phyloP scores from a whole-genome alignment of 1,284 basidiomycete genomes.

The Puccinia horiana region DNA sequence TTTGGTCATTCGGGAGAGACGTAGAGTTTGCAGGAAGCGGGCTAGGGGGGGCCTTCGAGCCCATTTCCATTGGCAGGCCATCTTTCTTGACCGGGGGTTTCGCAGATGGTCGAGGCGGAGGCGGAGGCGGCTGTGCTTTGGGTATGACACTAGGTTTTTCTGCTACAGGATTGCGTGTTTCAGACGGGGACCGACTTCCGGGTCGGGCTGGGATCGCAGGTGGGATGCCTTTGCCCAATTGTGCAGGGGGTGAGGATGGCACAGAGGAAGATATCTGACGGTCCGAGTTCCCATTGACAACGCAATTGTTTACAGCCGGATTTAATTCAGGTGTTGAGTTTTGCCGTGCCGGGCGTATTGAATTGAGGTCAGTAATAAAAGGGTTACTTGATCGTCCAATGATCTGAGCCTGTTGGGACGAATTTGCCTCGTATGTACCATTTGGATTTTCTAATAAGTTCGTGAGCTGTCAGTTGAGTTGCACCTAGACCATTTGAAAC shows the following conservation, averaged over 20 bases:
- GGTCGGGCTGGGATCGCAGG: conserved; percentile 44
- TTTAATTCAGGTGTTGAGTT: conserved; percentile 7
- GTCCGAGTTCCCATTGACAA: background rate
- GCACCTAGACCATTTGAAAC: background rate
- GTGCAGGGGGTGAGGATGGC: conserved; percentile 1
- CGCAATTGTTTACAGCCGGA: background rate
- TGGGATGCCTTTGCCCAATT: conserved; percentile 5
- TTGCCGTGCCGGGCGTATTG: background rate
- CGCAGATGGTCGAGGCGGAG: conserved; percentile 16
- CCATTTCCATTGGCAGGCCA: background rate
- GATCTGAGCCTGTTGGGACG: background rate
- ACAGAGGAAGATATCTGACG: conserved; percentile 9
- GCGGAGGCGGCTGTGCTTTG: conserved; percentile 32
- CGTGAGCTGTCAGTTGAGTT: background rate
- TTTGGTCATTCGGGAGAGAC: background rate
- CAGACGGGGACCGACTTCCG: conserved; percentile 1
- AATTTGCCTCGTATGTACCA: conserved; percentile 7
- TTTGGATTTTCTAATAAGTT: conserved; percentile 7
- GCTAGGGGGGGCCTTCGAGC: background rate
- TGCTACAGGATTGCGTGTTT: background rate
- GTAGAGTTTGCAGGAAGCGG: background rate
- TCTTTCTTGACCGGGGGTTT: background rate
- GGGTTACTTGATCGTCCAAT: conserved; percentile 31
- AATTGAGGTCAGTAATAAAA: background rate
- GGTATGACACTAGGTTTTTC: background rate